A percentile compares a stretch with the other conserved stretches of the same genome.
Evolutionary conservation across 2,329 filamentous ascomycete species (phyloP).

Genomic region (Neocucurbitaria cava): DNA sequence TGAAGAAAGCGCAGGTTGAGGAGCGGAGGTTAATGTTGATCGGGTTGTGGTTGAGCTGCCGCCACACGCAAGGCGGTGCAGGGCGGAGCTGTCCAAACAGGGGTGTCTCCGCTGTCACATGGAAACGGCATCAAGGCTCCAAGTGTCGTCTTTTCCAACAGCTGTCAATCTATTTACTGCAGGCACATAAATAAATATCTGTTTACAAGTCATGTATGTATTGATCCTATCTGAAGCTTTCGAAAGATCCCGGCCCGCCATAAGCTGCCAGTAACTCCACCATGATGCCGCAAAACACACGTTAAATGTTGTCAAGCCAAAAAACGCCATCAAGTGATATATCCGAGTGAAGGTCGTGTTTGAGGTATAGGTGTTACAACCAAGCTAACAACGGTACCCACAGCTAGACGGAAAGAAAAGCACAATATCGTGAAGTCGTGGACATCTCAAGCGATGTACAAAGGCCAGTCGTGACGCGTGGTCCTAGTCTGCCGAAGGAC

Average conservation of each 20-base stretch:
- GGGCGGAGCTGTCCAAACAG: slow-evolving; percentile 15
- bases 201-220: background rate
- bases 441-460: background rate
- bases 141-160: too few relatives aligned
- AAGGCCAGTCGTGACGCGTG: slow-evolving; percentile 3
- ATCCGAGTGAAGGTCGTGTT: background rate
- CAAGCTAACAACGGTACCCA: background rate
- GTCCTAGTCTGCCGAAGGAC: slow-evolving; percentile 11
- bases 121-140: background rate
- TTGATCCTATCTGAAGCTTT: background rate
- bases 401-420: background rate
- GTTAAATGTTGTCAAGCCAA: background rate
- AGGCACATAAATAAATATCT: too few relatives aligned
- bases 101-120: slow-evolving; percentile 8
- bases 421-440: background rate
- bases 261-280: slow-evolving; percentile 11
- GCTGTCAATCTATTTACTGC: too few relatives aligned
- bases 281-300: slow-evolving; percentile 18
- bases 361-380: background rate
- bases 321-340: background rate
- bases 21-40: slow-evolving; percentile 3
- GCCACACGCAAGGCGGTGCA: slow-evolving; percentile 13
- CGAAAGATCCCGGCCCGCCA: background rate
- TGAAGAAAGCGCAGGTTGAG: background rate
- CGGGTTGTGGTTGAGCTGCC: slow-evolving; percentile 8